phyloP scores from a whole-genome alignment of 2,329 filamentous ascomycete genomes.

The Emericellopsis atlantica region DNA sequence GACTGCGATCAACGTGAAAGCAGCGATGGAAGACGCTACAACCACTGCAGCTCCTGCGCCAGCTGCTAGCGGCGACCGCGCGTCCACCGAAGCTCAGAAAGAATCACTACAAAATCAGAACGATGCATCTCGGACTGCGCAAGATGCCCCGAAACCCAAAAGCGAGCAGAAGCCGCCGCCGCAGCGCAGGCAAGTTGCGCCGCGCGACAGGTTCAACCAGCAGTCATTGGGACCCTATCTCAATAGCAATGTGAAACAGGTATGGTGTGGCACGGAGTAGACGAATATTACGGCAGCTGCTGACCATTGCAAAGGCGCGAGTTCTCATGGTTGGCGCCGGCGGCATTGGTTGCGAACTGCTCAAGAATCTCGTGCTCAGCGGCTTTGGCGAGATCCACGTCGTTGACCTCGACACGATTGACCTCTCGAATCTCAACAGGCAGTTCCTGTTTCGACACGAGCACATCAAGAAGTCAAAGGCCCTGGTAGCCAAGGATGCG shows the following conservation, averaged over 20 bases:
- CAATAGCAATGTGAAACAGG: constrained; percentile 56
- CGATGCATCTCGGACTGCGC: constrained; percentile 7
- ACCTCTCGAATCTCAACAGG: constrained; percentile 92
- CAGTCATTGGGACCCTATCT: constrained; percentile 56
- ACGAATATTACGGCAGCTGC: too few species aligned
- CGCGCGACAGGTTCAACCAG: constrained; percentile 42
- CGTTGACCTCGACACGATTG: constrained; percentile 96
- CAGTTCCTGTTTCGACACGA: constrained; percentile 95
- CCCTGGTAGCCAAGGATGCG: constrained; percentile 83
- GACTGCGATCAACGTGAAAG: too few species aligned
- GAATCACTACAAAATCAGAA: constrained; percentile 7
- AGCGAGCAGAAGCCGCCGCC: constrained; percentile 5
- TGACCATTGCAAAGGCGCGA: constrained; percentile 44
- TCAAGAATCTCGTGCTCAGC: constrained; percentile 88
- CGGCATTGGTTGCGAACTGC: constrained; percentile 91
- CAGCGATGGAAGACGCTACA: too few species aligned
- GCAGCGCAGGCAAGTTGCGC: constrained; percentile 13
- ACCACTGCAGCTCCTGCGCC: too few species aligned
- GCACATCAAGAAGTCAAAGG: constrained; percentile 96
- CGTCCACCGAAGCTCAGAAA: background rate
- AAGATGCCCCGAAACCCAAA: constrained; percentile 4
- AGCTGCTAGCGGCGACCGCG: too few species aligned
- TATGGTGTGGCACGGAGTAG: constrained; percentile 13
- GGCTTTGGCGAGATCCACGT: constrained; percentile 91
- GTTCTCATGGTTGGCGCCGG: constrained; percentile 93